These are phyloP conservation scores for Coemansia sp. DNA, from an alignment of 192 early-diverging fungal species.

Conservation along the genomic window DNA sequence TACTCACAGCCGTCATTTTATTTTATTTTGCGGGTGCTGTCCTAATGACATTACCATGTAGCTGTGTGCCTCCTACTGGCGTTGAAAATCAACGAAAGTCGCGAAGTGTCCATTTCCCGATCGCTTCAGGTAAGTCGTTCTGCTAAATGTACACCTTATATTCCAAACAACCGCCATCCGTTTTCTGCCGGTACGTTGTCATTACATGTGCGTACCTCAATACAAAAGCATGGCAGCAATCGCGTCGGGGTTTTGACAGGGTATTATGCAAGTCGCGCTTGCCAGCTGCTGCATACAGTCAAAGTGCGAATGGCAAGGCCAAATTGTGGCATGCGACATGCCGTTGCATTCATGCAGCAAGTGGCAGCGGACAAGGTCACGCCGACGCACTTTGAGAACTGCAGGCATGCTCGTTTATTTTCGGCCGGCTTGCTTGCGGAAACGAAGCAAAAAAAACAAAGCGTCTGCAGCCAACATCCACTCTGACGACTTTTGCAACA, in stretches of 20 bases:
- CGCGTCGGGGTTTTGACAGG: background rate
- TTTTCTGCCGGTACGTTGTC: background rate
- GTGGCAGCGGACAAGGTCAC: background rate
- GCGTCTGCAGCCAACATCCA: background rate
- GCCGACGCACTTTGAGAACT: background rate
- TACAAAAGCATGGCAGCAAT: background rate
- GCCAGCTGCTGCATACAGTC: background rate
- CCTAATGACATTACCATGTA: conserved; percentile 15
- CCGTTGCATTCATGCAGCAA: conserved; percentile 15
- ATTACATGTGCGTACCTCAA: background rate
- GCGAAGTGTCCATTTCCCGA: conserved; percentile 46
- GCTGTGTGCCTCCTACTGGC: conserved; percentile 45
- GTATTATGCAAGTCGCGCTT: background rate
- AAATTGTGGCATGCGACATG: conserved; percentile 20
- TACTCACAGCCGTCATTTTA: background rate
- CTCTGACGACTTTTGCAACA: background rate
- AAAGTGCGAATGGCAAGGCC: conserved; percentile 1
- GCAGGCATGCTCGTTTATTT: background rate
- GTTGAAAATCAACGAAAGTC: conserved; percentile 54
- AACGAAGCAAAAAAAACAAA: background rate
- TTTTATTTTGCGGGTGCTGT: background rate
- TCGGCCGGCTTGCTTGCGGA: background rate
- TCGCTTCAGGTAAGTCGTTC: conserved; percentile 46
- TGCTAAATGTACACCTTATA: background rate
- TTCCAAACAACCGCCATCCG: background rate